phyloP scores from a whole-genome alignment of 1,284 basidiomycete species.

The Naganishia cerealis region DNA sequence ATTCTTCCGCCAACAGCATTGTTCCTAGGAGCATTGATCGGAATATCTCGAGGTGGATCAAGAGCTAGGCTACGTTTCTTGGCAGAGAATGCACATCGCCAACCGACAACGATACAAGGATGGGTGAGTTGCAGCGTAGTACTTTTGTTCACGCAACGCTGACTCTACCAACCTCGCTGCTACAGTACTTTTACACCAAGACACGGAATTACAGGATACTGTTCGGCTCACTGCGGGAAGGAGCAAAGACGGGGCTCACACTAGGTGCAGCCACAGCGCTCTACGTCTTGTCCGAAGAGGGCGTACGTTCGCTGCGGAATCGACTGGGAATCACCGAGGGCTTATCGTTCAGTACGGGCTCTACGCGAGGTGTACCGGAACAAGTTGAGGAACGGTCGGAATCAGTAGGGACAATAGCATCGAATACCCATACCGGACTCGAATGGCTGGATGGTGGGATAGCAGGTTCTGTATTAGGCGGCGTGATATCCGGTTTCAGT shows the following conservation, averaged over 20 bases:
- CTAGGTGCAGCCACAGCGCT: slow-evolving; percentile 44
- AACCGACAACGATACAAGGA: slow-evolving; percentile 51
- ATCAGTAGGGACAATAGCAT: not conserved
- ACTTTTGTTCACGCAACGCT: not conserved
- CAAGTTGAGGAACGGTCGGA: not conserved
- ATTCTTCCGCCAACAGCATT: slow-evolving; percentile 46
- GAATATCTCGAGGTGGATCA: slow-evolving; percentile 47
- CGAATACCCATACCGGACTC: slow-evolving; percentile 16
- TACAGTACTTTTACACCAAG: slow-evolving; percentile 54
- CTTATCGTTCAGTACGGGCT: slow-evolving; percentile 36
- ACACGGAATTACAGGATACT: slow-evolving; percentile 53
- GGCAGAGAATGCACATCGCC: slow-evolving; percentile 53
- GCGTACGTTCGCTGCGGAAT: slow-evolving; percentile 38
- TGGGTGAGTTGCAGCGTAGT: slow-evolving; percentile 43
- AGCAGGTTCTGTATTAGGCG: slow-evolving; percentile 45
- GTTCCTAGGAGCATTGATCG: slow-evolving; percentile 48
- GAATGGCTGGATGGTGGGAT: slow-evolving; percentile 48
- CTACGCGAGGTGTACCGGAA: slow-evolving; percentile 35
- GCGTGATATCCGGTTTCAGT: slow-evolving; percentile 44
- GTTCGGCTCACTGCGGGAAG: slow-evolving; percentile 43
- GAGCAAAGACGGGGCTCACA: slow-evolving; percentile 42
- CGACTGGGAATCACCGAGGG: slow-evolving; percentile 29
- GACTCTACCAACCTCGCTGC: not conserved
- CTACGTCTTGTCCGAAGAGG: slow-evolving; percentile 48
- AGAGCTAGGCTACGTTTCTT: slow-evolving; percentile 49